These are phyloP conservation scores for Suhomyces pyralidae DNA, from an alignment of 805 yeast genomes.

Conservation along the genomic window DNA sequence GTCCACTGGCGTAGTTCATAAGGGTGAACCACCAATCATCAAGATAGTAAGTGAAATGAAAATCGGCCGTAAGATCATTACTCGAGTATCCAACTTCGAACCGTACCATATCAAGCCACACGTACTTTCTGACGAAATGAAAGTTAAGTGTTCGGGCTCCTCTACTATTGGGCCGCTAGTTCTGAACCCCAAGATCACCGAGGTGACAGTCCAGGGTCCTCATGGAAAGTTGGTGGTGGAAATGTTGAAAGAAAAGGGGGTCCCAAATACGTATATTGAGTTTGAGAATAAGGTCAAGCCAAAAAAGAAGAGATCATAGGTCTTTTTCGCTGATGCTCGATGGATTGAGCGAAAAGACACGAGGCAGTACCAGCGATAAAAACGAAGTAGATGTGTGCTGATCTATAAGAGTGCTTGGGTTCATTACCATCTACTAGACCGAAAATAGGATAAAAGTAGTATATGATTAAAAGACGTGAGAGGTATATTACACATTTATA, in stretches of 20 bases:
- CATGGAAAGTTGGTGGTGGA: conserved; percentile 66
- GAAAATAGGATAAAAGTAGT: too few relatives aligned
- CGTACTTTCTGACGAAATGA: conserved; percentile 62
- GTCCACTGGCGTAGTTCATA: conserved; percentile 34
- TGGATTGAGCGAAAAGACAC: too few relatives aligned
- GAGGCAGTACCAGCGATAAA: too few relatives aligned
- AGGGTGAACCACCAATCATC: conserved; percentile 69
- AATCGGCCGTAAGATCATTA: conserved; percentile 77
- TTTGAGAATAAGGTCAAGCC: conserved; percentile 60
- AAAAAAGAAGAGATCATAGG: conserved; percentile 42
- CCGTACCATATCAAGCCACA: conserved; percentile 62
- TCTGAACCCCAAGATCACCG: conserved; percentile 53
- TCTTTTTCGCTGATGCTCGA: too few relatives aligned
- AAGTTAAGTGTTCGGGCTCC: conserved; percentile 85
- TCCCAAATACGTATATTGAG: conserved; percentile 63
- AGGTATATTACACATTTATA: too few relatives aligned
- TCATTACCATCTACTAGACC: too few relatives aligned
- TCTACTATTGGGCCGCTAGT: conserved; percentile 65
- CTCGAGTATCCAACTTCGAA: conserved; percentile 69
- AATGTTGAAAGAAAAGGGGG: conserved; percentile 56
- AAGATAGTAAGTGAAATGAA: conserved; percentile 68
- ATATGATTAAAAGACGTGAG: too few relatives aligned
- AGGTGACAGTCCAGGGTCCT: conserved; percentile 88
- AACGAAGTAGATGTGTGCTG: too few relatives aligned
- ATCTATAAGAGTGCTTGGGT: too few relatives aligned